phyloP scores from a whole-genome alignment of 306 rosid genomes.

The Citrullus mucosospermus region DNA sequence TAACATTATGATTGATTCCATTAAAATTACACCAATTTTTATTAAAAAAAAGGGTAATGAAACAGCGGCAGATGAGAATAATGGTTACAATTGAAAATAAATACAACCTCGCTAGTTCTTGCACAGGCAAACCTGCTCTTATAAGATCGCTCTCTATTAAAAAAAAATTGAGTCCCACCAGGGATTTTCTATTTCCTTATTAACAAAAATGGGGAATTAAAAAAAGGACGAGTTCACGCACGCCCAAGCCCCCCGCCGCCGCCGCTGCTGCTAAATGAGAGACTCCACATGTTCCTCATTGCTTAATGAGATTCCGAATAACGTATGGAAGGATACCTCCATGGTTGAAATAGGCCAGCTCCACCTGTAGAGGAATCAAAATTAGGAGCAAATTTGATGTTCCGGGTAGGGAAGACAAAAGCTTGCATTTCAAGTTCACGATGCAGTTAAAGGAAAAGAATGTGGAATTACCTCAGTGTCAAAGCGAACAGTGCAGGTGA shows the following conservation, averaged over 20 bases:
- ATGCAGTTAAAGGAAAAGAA: background rate
- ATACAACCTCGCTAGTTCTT: conserved; percentile 1
- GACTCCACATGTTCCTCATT: conserved; percentile 37
- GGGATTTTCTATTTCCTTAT: conserved; percentile 6
- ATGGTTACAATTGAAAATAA: background rate
- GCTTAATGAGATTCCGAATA: conserved; percentile 49
- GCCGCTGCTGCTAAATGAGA: conserved; percentile 29
- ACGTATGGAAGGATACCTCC: conserved; percentile 93
- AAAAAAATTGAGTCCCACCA: conserved; percentile 2
- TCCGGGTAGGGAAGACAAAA: background rate
- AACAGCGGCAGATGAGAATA: background rate
- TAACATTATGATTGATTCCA: too few relatives aligned
- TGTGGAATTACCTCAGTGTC: conserved; percentile 70
- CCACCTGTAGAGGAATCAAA: conserved; percentile 47
- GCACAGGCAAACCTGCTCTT: background rate
- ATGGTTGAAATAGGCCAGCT: conserved; percentile 66
- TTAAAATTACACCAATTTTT: too few relatives aligned
- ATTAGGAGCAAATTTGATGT: background rate
- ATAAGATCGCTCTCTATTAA: background rate
- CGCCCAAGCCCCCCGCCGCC: background rate
- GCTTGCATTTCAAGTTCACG: background rate
- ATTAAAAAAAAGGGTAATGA: background rate
- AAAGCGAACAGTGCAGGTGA: conserved; percentile 64
- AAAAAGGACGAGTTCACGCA: background rate
- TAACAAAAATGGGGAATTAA: background rate